Evolutionary conservation across 129 eudicot species (phyloP).

Genomic region (Rutidosis leptorrhynchoides): DNA sequence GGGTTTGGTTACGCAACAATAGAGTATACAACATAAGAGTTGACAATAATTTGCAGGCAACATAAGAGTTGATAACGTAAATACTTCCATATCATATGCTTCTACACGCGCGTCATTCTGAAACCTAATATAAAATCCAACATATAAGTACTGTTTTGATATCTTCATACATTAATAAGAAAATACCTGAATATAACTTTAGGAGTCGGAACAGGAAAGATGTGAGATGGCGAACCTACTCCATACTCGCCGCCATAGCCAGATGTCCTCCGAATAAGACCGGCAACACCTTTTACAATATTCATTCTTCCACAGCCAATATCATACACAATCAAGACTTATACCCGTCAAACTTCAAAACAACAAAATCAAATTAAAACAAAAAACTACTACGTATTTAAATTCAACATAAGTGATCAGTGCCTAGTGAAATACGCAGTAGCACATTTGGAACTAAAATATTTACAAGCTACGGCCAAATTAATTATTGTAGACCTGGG

Average conservation of each 20-base stretch:
- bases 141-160: neutral
- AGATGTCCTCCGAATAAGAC: slow-evolving; percentile 80
- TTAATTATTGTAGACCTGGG: neutral
- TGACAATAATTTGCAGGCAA: neutral
- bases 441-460: neutral
- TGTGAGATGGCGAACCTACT: slow-evolving; percentile 45
- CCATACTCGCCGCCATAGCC: slow-evolving; percentile 58
- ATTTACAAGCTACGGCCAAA: neutral
- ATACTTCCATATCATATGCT: slow-evolving; percentile 20
- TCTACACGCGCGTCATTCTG: slow-evolving; percentile 15
- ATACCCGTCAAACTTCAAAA: slow-evolving; percentile 42
- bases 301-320: slow-evolving; percentile 72
- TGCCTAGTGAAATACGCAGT: slow-evolving; percentile 5
- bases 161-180: slow-evolving; percentile 8
- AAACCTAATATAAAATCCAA: slow-evolving; percentile 20
- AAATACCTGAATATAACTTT: slow-evolving; percentile 67
- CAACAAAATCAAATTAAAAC: slow-evolving; percentile 31
- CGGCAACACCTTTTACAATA: slow-evolving; percentile 96
- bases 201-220: slow-evolving; percentile 61
- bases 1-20: neutral
- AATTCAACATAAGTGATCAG: slow-evolving; percentile 15
- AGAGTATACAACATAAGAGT: neutral
- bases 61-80: neutral
- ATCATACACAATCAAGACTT: slow-evolving; percentile 38
- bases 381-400: slow-evolving; percentile 2